Percentiles rank a stretch among this genome's conserved stretches.
These are phyloP conservation scores for Aechmea fasciata DNA, from an alignment of 176 grass and related monocot genomes.

Conservation along the genomic window DNA sequence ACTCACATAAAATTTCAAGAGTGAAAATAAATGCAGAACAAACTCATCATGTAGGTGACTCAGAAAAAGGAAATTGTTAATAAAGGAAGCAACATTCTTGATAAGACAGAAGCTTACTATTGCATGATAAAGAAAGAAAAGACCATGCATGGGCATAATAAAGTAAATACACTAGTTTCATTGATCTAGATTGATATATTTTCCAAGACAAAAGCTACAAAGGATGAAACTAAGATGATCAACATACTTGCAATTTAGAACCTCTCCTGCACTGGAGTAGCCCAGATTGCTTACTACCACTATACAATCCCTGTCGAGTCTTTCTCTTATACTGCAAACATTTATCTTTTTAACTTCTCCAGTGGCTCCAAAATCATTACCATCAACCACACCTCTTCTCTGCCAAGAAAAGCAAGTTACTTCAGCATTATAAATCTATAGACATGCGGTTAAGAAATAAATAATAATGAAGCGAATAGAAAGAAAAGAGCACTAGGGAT, in stretches of 20 bases:
- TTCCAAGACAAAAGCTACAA: not conserved
- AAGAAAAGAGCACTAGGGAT: not conserved
- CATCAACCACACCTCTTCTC: constrained; percentile 45
- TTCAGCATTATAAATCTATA: not conserved
- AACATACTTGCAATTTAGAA: constrained; percentile 51
- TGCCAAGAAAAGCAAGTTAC: constrained; percentile 7
- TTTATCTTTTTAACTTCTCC: constrained; percentile 51
- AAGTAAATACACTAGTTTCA: not conserved
- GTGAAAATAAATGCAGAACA: not conserved
- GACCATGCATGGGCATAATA: not conserved
- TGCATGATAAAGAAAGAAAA: not conserved
- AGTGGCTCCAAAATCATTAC: constrained; percentile 41
- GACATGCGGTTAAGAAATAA: too few species aligned
- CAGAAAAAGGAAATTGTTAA: not conserved
- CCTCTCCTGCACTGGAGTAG: constrained; percentile 44
- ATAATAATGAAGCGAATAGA: not conserved
- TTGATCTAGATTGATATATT: not conserved
- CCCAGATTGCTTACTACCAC: constrained; percentile 46
- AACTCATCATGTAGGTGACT: not conserved
- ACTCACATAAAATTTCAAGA: not conserved
- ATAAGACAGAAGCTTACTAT: not conserved
- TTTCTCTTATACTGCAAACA: constrained; percentile 38
- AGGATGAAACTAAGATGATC: not conserved
- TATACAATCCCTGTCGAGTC: constrained; percentile 38
- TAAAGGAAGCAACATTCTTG: not conserved